phyloP scores from a whole-genome alignment of 176 grass and related monocot species.

The Eremochloa ophiuroides region DNA sequence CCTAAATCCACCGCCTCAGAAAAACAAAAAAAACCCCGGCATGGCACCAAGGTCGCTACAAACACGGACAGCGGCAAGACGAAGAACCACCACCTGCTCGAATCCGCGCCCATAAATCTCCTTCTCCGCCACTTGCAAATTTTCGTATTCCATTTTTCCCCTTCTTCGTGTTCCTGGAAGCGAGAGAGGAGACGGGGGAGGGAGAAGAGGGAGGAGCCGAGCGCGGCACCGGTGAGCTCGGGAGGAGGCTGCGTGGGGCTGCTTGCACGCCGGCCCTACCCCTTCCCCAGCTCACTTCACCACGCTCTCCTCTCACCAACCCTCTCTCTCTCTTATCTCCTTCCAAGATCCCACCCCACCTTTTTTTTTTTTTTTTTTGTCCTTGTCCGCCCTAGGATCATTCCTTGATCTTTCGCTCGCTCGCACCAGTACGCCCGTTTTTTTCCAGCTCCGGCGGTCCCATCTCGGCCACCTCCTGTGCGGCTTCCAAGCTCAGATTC shows the following conservation, averaged over 20 bases:
- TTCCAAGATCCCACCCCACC: slow-evolving; percentile 43
- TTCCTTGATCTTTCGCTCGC: slow-evolving; percentile 47
- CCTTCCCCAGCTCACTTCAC: slow-evolving; percentile 25
- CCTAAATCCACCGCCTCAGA: slow-evolving; percentile 15
- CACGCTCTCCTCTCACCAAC: slow-evolving; percentile 50
- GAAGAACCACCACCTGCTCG: background rate
- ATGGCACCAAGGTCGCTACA: background rate
- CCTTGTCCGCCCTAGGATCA: slow-evolving; percentile 28
- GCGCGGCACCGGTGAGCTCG: slow-evolving; percentile 29
- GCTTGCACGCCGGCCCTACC: slow-evolving; percentile 17
- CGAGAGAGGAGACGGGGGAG: slow-evolving; percentile 28
- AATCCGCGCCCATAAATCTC: slow-evolving; percentile 28
- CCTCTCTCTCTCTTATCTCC: slow-evolving; percentile 44
- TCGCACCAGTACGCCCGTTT: slow-evolving; percentile 20
- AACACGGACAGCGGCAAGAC: slow-evolving; percentile 10
- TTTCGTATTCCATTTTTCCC: slow-evolving; percentile 27
- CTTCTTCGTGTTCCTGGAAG: slow-evolving; percentile 23
- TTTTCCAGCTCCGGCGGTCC: slow-evolving; percentile 29
- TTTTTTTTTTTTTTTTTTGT: slow-evolving; percentile 15
- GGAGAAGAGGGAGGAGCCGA: slow-evolving; percentile 21
- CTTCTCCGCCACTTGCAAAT: background rate
- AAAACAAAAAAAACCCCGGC: background rate
- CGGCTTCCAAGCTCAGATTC: background rate
- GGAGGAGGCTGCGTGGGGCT: slow-evolving; percentile 44
- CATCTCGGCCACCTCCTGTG: background rate